Conservation (phyloP, 441 rosid genomes). For the Brassica hybrid region DNA sequence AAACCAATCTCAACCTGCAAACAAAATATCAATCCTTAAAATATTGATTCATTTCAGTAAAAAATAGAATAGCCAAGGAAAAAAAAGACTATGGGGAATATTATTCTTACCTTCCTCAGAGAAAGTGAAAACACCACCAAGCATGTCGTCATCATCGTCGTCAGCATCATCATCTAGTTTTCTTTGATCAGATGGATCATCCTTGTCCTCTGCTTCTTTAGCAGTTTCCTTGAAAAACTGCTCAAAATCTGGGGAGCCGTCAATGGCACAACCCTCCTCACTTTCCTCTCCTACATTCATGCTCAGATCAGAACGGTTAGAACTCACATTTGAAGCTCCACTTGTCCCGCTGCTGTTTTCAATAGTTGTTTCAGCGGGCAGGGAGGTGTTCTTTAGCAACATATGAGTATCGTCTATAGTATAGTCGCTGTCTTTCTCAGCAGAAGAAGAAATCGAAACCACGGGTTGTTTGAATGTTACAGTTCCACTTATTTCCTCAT, state of each 20-base stretch:
- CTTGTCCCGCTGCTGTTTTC: constrained; percentile 51
- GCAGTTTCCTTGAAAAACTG: constrained; percentile 63
- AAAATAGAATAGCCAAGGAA: neutral
- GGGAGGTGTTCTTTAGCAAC: constrained; percentile 52
- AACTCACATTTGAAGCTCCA: constrained; percentile 55
- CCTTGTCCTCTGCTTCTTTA: constrained; percentile 51
- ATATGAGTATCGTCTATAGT: constrained; percentile 39
- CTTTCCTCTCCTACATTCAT: constrained; percentile 48
- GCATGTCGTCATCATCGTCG: constrained; percentile 65
- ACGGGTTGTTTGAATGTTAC: constrained; percentile 51
- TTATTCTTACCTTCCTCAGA: constrained; percentile 76
- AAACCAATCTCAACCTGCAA: constrained; percentile 62
- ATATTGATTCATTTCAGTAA: neutral
- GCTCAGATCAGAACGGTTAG: constrained; percentile 63
- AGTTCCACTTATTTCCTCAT: constrained; percentile 44
- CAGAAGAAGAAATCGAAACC: constrained; percentile 41
- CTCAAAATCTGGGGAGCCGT: constrained; percentile 57
- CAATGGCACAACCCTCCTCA: neutral
- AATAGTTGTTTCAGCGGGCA: constrained; percentile 54
- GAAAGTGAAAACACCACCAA: constrained; percentile 91
- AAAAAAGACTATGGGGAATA: neutral
- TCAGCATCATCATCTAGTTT: constrained; percentile 60
- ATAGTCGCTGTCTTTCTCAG: constrained; percentile 51
- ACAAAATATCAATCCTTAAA: neutral
- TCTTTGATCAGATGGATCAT: constrained; percentile 57